Percentiles rank a stretch among this genome's conserved stretches.
phyloP scores from a whole-genome alignment of 2,329 filamentous ascomycete species.

The Pseudopyrenochaeta lycopersici region DNA sequence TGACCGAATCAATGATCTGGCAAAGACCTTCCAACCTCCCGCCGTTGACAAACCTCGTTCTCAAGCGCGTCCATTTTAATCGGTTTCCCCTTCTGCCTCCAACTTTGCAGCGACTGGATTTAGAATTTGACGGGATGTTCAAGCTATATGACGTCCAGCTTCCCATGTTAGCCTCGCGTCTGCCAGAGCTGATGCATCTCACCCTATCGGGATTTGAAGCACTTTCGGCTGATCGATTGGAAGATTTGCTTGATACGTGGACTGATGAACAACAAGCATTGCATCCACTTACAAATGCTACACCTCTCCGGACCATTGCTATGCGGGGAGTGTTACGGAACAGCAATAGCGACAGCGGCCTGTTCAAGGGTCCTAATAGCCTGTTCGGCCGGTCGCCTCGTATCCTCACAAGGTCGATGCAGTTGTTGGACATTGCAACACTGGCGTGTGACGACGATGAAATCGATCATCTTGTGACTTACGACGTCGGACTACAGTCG shows the following conservation, averaged over 20 bases:
- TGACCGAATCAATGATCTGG: slow-evolving; percentile 1
- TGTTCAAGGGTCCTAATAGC: slow-evolving; percentile 10
- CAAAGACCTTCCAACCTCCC: slow-evolving; percentile 1
- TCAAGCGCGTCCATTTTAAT: slow-evolving; percentile 9
- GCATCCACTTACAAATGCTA: not conserved
- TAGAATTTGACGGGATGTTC: slow-evolving; percentile 3
- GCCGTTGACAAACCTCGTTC: slow-evolving; percentile 16
- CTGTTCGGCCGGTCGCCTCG: slow-evolving; percentile 27
- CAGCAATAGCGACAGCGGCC: not conserved
- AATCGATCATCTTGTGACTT: slow-evolving; percentile 34
- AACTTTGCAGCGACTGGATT: slow-evolving; percentile 24
- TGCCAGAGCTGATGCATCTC: slow-evolving; percentile 29
- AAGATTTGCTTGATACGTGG: slow-evolving; percentile 19
- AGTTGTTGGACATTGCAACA: slow-evolving; percentile 22
- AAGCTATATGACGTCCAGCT: not conserved
- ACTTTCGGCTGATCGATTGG: slow-evolving; percentile 11
- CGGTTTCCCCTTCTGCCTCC: slow-evolving; percentile 20
- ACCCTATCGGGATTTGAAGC: slow-evolving; percentile 16
- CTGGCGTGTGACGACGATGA: slow-evolving; percentile 40
- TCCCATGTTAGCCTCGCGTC: not conserved
- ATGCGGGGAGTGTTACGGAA: slow-evolving; percentile 8
- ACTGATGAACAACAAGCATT: not conserved
- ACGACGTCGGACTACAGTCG: slow-evolving; percentile 23
- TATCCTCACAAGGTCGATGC: slow-evolving; percentile 30
- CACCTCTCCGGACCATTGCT: slow-evolving; percentile 11